Conservation (phyloP, 1,139 yeast genomes). For the Arxiozyma telluris region DNA sequence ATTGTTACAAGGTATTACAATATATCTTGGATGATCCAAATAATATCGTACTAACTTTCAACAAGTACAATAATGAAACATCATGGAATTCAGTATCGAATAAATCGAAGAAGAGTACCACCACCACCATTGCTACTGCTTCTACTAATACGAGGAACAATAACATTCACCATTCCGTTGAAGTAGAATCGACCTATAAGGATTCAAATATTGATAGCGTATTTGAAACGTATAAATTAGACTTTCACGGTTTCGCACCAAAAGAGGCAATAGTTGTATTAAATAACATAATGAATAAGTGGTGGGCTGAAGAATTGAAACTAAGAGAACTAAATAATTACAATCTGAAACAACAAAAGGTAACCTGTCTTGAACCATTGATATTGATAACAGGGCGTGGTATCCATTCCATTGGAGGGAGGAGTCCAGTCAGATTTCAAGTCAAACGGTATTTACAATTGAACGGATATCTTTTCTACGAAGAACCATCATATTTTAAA, state of each 20-base stretch:
- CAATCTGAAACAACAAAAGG: constrained; percentile 26
- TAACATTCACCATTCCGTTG: not conserved
- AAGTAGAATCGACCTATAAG: not conserved
- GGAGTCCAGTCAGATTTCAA: constrained; percentile 36
- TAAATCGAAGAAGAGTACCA: not conserved
- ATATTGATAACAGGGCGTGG: constrained; percentile 54
- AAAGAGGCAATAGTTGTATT: constrained; percentile 37
- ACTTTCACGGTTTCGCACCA: constrained; percentile 45
- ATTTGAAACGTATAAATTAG: constrained; percentile 30
- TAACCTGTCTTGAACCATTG: constrained; percentile 33
- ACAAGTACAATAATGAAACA: not conserved
- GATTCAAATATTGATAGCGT: not conserved
- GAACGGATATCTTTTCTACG: constrained; percentile 37
- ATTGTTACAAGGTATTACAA: not conserved
- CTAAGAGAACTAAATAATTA: constrained; percentile 37
- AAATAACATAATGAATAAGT: constrained; percentile 31
- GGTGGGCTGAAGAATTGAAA: constrained; percentile 49
- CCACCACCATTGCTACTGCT: too few relatives aligned
- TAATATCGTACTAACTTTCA: not conserved
- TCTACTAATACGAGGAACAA: not conserved
- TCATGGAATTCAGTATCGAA: not conserved
- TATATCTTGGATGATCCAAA: not conserved
- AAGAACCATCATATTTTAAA: constrained; percentile 37
- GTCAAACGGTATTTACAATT: constrained; percentile 34
- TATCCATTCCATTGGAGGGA: constrained; percentile 48